Conservation (phyloP, 192 early-diverging fungal species). For the Ramicandelaber brevisporus region DNA sequence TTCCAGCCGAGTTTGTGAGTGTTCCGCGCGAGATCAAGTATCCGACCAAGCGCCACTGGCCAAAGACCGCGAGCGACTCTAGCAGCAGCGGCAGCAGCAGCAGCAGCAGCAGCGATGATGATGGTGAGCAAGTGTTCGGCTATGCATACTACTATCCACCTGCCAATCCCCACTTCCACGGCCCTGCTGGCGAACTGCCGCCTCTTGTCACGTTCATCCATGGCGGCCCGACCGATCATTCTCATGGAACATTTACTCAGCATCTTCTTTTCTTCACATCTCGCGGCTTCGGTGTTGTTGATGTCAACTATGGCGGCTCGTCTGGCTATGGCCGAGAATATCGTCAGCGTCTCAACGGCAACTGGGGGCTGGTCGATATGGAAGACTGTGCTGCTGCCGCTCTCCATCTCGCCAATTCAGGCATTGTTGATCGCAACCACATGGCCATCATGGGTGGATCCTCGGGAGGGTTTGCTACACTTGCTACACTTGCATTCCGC, state of each 20-base stretch:
- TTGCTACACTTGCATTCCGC: conserved; percentile 36
- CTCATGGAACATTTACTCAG: conserved; percentile 12
- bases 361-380: conserved; percentile 53
- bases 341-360: conserved; percentile 37
- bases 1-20: conserved; percentile 20
- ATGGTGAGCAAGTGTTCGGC: conserved; percentile 2
- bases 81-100: no score
- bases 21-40: conserved; percentile 29
- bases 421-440: conserved; percentile 27
- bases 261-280: conserved; percentile 48
- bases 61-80: conserved; percentile 2
- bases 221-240: conserved; percentile 36
- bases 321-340: conserved; percentile 45
- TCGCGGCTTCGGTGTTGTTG: conserved; percentile 41
- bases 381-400: conserved; percentile 51
- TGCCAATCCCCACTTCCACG: conserved; percentile 24
- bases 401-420: conserved; percentile 22
- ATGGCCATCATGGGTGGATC: conserved; percentile 38
- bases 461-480: conserved; percentile 41
- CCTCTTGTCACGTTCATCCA: conserved; percentile 44
- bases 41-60: conserved; percentile 21
- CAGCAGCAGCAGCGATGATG: background rate
- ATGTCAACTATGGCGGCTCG: conserved; percentile 62
- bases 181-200: conserved; percentile 22
- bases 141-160: conserved; percentile 37